phyloP scores from a whole-genome alignment of 2,329 filamentous ascomycete genomes.

The Monosporascus sp. region DNA sequence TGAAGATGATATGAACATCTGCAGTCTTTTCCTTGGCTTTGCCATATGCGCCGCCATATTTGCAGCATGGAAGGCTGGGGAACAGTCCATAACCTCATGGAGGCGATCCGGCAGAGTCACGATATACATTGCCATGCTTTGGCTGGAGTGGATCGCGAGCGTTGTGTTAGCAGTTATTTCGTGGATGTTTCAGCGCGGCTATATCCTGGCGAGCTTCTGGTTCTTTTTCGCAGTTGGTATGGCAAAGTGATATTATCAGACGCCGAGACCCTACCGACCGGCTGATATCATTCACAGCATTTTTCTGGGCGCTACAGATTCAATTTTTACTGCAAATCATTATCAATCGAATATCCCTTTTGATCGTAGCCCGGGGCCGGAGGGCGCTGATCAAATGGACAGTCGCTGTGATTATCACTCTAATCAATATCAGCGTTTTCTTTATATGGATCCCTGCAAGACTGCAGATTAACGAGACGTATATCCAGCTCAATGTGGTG shows the following conservation, averaged over 20 bases:
- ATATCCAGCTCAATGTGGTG: conserved; percentile 35
- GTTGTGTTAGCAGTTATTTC: not conserved
- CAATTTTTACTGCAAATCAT: conserved; percentile 47
- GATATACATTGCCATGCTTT: conserved; percentile 4
- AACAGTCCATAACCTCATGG: no score
- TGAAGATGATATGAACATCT: no score
- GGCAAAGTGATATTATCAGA: not conserved
- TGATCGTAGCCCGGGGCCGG: conserved; percentile 32
- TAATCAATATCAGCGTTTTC: conserved; percentile 45
- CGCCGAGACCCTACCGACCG: not conserved
- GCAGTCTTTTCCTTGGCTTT: no score
- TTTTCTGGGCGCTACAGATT: conserved; percentile 31
- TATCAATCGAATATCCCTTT: conserved; percentile 41
- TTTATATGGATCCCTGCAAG: conserved; percentile 45
- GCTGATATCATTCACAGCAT: conserved; percentile 1
- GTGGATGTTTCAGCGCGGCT: no score
- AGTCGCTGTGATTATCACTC: conserved; percentile 32
- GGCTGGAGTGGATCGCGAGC: conserved; percentile 3
- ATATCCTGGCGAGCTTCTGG: not conserved
- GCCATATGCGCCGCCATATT: no score
- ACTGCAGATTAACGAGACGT: conserved; percentile 31
- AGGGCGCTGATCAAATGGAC: conserved; percentile 34
- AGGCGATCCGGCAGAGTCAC: not conserved
- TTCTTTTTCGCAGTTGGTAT: not conserved
- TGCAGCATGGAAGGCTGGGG: no score